Evolutionary conservation across 108 stramenopile species (phyloP).

Genomic region (Skeletonema grethae): DNA sequence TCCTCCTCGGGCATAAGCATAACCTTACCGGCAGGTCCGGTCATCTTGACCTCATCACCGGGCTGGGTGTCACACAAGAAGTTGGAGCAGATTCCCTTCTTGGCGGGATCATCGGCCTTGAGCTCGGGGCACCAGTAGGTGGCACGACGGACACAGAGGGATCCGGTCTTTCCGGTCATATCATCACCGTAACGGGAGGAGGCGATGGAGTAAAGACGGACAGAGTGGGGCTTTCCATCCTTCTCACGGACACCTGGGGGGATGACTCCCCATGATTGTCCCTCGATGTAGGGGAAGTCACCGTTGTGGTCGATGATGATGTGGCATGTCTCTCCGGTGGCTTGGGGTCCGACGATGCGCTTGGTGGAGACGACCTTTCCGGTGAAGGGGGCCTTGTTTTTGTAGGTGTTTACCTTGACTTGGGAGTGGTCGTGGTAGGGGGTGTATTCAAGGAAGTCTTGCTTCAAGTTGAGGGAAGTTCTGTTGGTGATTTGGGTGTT

Average conservation of each 20-base stretch:
- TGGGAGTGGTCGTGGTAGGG: conserved; percentile 94
- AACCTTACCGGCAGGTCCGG: conserved; percentile 97
- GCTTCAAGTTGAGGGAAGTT: conserved; percentile 64
- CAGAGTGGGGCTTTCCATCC: conserved; percentile 96
- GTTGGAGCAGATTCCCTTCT: conserved; percentile 99
- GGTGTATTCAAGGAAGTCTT: conserved; percentile 96
- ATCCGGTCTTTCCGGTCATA: conserved; percentile 95
- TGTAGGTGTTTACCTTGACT: conserved; percentile 93
- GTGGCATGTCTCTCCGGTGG: conserved; percentile 98
- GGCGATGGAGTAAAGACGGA: conserved; percentile 97
- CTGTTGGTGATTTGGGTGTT: conserved; percentile 11
- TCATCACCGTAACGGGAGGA: conserved; percentile 97
- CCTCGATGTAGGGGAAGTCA: conserved; percentile 98
- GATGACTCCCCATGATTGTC: conserved; percentile 97
- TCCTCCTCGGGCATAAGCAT: conserved; percentile 98
- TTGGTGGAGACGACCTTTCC: conserved; percentile 97
- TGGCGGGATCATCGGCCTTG: conserved; percentile 95
- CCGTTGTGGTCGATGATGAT: conserved; percentile 98
- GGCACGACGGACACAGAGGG: conserved; percentile 96
- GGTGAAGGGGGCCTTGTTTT: conserved; percentile 96
- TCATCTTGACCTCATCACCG: conserved; percentile 89
- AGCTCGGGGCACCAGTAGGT: conserved; percentile 94
- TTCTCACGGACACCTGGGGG: conserved; percentile 92
- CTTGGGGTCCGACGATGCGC: conserved; percentile 96
- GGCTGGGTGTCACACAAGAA: conserved; percentile 94